Evolutionary conservation across 2,329 filamentous ascomycete species (phyloP).

Genomic region (Leptographium flavum): DNA sequence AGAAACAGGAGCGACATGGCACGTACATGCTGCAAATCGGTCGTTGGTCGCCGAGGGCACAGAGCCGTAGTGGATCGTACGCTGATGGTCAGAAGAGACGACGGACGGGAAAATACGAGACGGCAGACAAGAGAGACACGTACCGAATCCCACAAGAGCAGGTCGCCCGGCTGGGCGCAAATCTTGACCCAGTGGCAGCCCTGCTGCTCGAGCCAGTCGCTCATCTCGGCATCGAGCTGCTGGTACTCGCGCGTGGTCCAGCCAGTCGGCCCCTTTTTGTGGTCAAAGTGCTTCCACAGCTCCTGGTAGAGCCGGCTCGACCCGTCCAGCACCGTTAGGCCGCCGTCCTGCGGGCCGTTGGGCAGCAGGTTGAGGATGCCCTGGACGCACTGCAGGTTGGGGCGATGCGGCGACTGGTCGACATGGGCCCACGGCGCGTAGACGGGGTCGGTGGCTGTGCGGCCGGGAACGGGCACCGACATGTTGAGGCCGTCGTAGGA

Average conservation of each 20-base stretch:
- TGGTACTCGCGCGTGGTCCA: too few relatives aligned
- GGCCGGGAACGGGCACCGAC: conserved; percentile 18
- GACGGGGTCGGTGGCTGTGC: too few relatives aligned
- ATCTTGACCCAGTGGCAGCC: conserved; percentile 5
- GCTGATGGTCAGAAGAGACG: too few relatives aligned
- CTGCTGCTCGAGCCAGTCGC: neutral
- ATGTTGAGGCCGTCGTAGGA: conserved; percentile 24
- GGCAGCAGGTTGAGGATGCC: conserved; percentile 18
- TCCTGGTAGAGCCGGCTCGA: conserved; percentile 8
- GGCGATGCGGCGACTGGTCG: conserved; percentile 16
- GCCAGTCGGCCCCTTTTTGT: conserved; percentile 1
- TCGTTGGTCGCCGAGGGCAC: too few relatives aligned
- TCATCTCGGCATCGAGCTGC: neutral
- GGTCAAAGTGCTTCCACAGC: neutral
- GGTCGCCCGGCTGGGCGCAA: conserved; percentile 4
- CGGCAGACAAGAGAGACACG: too few relatives aligned
- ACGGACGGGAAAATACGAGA: too few relatives aligned
- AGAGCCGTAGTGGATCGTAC: too few relatives aligned
- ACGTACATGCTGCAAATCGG: too few relatives aligned
- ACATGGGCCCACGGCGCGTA: conserved; percentile 22
- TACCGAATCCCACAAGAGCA: conserved; percentile 23
- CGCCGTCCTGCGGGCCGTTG: conserved; percentile 21
- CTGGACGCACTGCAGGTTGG: conserved; percentile 16
- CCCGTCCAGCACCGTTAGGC: conserved; percentile 21
- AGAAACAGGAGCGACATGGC: too few relatives aligned